Percentiles rank a stretch among this genome's conserved stretches.
These are phyloP conservation scores for Umbelopsis vinacea DNA, from an alignment of 192 early-diverging fungal genomes.

Conservation along the genomic window DNA sequence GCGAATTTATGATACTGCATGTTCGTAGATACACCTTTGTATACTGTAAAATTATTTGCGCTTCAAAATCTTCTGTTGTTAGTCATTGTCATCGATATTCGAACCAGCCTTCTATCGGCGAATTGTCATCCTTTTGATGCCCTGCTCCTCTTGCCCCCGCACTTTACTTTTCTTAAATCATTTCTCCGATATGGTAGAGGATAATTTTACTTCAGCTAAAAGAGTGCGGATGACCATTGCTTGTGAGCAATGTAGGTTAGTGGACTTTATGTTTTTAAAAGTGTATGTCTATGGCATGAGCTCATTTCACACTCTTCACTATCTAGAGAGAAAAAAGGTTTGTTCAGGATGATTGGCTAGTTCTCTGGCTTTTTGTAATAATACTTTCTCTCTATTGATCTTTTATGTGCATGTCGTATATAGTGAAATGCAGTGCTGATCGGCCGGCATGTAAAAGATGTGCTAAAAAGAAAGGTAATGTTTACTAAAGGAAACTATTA, in stretches of 20 bases:
- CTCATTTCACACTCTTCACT: background rate
- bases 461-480: conserved; percentile 28
- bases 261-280: background rate
- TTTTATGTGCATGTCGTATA: background rate
- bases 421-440: conserved; percentile 46
- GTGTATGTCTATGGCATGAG: background rate
- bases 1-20: too few species aligned
- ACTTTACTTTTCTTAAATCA: too few species aligned
- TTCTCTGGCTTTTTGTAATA: background rate
- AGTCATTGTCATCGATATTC: too few species aligned
- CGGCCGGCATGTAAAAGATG: conserved; percentile 41
- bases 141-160: too few species aligned
- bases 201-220: conserved; percentile 31
- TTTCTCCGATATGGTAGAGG: background rate
- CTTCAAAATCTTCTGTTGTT: too few species aligned
- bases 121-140: too few species aligned
- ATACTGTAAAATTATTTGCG: too few species aligned
- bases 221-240: conserved; percentile 44
- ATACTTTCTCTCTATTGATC: too few species aligned
- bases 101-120: too few species aligned
- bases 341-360: background rate
- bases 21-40: too few species aligned
- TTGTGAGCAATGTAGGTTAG: conserved; percentile 44
- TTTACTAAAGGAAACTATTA: background rate
- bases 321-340: conserved; percentile 28